Evolutionary conservation across 768 basidiomycete genomes (phyloP).

Genomic region (Calocybe indica): DNA sequence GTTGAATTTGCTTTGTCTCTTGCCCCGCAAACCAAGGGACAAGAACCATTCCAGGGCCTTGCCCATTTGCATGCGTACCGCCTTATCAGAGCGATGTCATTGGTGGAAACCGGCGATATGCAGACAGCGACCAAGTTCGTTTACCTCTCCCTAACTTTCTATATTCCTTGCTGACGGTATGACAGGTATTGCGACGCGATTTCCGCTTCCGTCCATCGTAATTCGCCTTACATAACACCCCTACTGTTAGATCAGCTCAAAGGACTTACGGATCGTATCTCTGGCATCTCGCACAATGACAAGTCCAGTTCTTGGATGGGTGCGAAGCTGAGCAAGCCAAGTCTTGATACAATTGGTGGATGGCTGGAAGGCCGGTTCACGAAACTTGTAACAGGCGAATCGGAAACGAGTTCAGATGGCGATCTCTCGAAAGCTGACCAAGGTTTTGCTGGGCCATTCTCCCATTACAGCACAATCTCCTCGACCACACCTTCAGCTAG

Average conservation of each 20-base stretch:
- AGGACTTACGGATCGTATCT: conserved; percentile 72
- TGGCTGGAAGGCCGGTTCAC: conserved; percentile 92
- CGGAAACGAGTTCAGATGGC: conserved; percentile 32
- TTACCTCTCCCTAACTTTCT: not conserved
- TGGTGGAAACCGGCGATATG: conserved; percentile 81
- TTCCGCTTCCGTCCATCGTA: conserved; percentile 52
- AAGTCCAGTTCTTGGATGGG: conserved; percentile 83
- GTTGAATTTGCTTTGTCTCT: conserved; percentile 87
- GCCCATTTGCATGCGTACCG: conserved; percentile 87
- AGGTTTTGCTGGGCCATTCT: conserved; percentile 73
- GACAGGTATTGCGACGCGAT: conserved; percentile 92
- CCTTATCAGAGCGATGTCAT: conserved; percentile 64
- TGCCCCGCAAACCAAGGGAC: conserved; percentile 68
- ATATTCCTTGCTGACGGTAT: not conserved
- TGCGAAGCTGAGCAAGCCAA: conserved; percentile 84
- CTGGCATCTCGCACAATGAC: conserved; percentile 66
- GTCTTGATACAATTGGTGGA: conserved; percentile 83
- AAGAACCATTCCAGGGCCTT: conserved; percentile 78
- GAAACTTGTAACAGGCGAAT: conserved; percentile 92
- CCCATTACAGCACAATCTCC: conserved; percentile 90
- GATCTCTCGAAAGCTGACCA: conserved; percentile 31
- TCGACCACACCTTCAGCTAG: conserved; percentile 69
- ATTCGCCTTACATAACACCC: conserved; percentile 62
- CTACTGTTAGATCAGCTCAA: conserved; percentile 70
- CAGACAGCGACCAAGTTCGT: conserved; percentile 69